Base-by-base conservation (phyloP, 208 protist genomes). In the Hexamita inflata region DNA sequence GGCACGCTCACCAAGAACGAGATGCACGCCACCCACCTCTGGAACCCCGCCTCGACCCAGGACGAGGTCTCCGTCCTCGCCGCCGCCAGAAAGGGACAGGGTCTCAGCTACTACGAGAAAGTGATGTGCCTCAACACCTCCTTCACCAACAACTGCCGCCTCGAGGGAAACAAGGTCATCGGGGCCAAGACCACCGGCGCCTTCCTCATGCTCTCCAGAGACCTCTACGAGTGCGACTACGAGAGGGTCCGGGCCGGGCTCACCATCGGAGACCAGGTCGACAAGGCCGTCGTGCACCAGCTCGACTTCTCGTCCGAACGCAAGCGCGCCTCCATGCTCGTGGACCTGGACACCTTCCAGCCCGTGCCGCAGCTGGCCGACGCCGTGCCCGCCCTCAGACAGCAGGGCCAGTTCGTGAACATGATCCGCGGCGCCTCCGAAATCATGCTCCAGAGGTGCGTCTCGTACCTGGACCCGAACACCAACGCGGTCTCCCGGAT, bases 1-100 rank as follows among this genome's bases (percentile, higher is more conserved):
- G 94, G 94, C 57, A 97, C 93, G 40, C 88, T 97, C 45, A 97
- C 94, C 29, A 84, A 89, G 80, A 97, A 97, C 82, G n/a, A 85
- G 59, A 97, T 98, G 94, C 95, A 87, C 66, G 91, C 96, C 75
- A 88, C 83, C 28, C 89, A 84, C 68, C 58, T 89, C 67, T 85
- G 78, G 64, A 87, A 85, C 73, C 53, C 19, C 78, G 81, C 61
- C 86, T 89, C 24, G 45, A 65, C 0, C 81, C 29, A 75, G 57
- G 19, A 24, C 58, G 30, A 75, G 87, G 9, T 60, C 87, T 34
- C 53, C 77, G 49, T 24, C 86, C 68, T 65, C 76, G 60, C 83
- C 88, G 45, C 75, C 79, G 26, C 58, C 88, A 9, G 15, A 89
- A 90, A 80, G 87, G 26, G 11, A 1, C 30, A 29, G 9, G 58